phyloP scores from a whole-genome alignment of 1,139 yeast species.

The Candida tropicalis region DNA sequence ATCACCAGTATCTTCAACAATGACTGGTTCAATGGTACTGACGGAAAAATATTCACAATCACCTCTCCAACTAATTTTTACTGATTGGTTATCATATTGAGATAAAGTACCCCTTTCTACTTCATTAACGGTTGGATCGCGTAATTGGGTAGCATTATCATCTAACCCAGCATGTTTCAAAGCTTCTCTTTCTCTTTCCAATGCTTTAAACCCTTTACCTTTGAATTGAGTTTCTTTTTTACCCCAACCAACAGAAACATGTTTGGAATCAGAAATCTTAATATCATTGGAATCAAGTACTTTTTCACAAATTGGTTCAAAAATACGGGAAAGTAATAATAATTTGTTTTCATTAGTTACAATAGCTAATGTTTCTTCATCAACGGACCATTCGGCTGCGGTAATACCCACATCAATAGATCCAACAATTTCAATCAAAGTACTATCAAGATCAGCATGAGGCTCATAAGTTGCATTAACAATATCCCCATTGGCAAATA shows the following conservation, averaged over 20 bases:
- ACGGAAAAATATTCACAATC: conserved; percentile 86
- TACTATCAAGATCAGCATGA: conserved; percentile 49
- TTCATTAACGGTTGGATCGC: conserved; percentile 91
- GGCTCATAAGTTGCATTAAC: conserved; percentile 64
- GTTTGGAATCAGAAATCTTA: conserved; percentile 62
- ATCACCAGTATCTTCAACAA: conserved; percentile 43
- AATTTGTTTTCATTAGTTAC: conserved; percentile 66
- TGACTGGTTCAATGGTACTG: conserved; percentile 57
- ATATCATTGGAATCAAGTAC: conserved; percentile 64
- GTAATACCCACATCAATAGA: conserved; percentile 75
- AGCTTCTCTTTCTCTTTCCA: conserved; percentile 63
- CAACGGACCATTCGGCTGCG: conserved; percentile 88
- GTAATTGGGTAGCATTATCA: conserved; percentile 50
- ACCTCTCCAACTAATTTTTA: conserved; percentile 86
- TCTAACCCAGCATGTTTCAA: conserved; percentile 71
- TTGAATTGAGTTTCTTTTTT: conserved; percentile 94
- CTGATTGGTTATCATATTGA: conserved; percentile 47
- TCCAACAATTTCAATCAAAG: conserved; percentile 77
- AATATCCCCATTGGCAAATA: conserved; percentile 70
- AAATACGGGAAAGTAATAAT: conserved; percentile 69
- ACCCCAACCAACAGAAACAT: conserved; percentile 99
- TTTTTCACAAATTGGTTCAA: conserved; percentile 79
- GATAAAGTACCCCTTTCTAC: conserved; percentile 71
- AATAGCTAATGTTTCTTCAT: conserved; percentile 80
- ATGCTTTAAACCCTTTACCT: conserved; percentile 89